These are phyloP conservation scores for Phytophthora agathidicida DNA, from an alignment of 352 stramenopile genomes.

Conservation along the genomic window DNA sequence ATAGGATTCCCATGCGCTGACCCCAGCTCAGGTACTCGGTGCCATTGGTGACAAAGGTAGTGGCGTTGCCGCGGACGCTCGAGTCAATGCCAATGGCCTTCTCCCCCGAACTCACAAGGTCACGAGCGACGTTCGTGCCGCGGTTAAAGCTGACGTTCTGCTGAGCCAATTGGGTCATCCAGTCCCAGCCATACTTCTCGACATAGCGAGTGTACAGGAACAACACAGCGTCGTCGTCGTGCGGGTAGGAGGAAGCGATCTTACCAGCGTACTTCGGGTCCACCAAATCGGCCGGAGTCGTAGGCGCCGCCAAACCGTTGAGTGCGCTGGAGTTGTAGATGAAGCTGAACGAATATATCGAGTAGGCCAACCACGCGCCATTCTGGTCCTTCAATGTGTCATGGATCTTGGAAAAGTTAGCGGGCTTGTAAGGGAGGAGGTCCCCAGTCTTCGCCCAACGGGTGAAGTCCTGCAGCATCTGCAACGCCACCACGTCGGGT, in stretches of 20 bases:
- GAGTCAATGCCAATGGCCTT: constrained; percentile 41
- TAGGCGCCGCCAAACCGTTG: constrained; percentile 10
- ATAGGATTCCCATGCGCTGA: constrained; percentile 31
- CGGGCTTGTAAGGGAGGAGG: constrained; percentile 50
- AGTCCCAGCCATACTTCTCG: constrained; percentile 64
- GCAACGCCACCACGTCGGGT: constrained; percentile 41
- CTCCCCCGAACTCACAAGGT: constrained; percentile 26
- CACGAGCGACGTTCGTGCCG: constrained; percentile 30
- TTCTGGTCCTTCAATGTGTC: constrained; percentile 39
- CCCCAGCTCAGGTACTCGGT: constrained; percentile 35
- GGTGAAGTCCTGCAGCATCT: constrained; percentile 54
- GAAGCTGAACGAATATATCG: constrained; percentile 42
- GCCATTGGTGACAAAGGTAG: constrained; percentile 17
- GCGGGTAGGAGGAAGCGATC: constrained; percentile 54
- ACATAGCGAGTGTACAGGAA: constrained; percentile 59
- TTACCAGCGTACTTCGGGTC: constrained; percentile 35
- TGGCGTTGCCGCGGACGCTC: neutral
- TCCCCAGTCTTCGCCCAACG: constrained; percentile 40
- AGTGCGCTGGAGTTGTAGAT: constrained; percentile 41
- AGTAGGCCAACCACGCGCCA: constrained; percentile 45
- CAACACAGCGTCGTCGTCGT: constrained; percentile 59
- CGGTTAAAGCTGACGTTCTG: constrained; percentile 45
- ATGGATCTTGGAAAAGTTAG: constrained; percentile 51
- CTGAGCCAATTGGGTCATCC: constrained; percentile 39
- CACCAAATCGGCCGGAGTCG: constrained; percentile 34